Conservation (phyloP, 768 basidiomycete genomes). For the Macrolepiota fuliginosa region DNA sequence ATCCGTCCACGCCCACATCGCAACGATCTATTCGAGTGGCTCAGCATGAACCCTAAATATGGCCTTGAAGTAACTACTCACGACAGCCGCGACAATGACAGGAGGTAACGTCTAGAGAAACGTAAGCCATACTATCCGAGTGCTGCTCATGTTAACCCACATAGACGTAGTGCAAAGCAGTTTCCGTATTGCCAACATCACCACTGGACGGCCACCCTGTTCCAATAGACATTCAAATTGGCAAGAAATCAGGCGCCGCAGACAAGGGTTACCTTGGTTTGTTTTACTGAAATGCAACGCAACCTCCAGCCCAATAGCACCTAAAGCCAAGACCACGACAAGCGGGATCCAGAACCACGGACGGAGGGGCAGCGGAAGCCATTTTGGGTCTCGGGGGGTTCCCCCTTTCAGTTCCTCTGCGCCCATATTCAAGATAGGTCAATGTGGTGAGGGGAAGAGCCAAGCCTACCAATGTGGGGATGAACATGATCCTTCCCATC, state of each 20-base stretch:
- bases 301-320: constrained; percentile 45
- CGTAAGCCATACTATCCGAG: background rate
- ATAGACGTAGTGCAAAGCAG: constrained; percentile 51
- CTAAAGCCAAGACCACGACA: constrained; percentile 32
- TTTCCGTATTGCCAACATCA: constrained; percentile 27
- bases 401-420: background rate
- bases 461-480: background rate
- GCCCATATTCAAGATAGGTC: background rate
- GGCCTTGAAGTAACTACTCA: constrained; percentile 20
- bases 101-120: constrained; percentile 47
- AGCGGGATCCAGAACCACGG: constrained; percentile 46
- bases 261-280: constrained; percentile 34
- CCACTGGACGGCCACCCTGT: constrained; percentile 43
- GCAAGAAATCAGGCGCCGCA: background rate
- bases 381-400: constrained; percentile 14
- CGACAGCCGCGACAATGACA: constrained; percentile 45
- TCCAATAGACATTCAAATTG: background rate
- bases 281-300: constrained; percentile 44
- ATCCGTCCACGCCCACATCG: constrained; percentile 56
- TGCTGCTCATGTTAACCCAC: constrained; percentile 28
- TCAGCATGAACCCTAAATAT: background rate
- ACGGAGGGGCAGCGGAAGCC: constrained; percentile 45
- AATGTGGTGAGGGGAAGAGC: background rate
- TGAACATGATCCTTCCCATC: constrained; percentile 10
- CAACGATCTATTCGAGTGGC: constrained; percentile 32